phyloP scores from a whole-genome alignment of 1,284 basidiomycete genomes.

The Cystobasidium sp. region DNA sequence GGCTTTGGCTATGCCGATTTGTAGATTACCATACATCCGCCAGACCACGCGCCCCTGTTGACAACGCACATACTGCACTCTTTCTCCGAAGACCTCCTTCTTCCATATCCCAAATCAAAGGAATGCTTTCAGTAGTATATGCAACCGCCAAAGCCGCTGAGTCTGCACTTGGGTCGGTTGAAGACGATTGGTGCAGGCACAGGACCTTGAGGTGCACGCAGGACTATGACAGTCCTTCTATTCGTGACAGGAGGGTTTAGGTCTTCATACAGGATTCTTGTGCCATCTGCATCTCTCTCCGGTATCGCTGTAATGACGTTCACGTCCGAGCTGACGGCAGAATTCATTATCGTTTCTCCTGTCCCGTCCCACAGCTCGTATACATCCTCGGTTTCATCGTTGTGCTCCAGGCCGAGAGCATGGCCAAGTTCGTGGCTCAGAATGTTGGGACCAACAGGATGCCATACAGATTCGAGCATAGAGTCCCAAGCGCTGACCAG shows the following conservation, averaged over 20 bases:
- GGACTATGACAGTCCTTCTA: neutral
- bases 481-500: neutral
- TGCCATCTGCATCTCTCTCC: neutral
- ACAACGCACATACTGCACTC: too few relatives aligned
- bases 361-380: constrained; percentile 9
- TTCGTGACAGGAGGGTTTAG: neutral
- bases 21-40: too few relatives aligned
- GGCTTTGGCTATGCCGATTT: too few relatives aligned
- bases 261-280: neutral
- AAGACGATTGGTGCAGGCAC: neutral
- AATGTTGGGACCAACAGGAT: constrained; percentile 11
- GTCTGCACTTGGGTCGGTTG: constrained; percentile 9
- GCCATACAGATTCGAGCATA: constrained; percentile 5
- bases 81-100: too few relatives aligned
- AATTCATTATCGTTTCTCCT: neutral
- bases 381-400: neutral
- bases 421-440: constrained; percentile 2
- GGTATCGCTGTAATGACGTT: constrained; percentile 4
- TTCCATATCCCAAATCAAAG: too few relatives aligned
- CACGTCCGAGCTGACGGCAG: neutral
- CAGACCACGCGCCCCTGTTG: too few relatives aligned
- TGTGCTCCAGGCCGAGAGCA: constrained; percentile 2
- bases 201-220: constrained; percentile 1
- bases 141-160: neutral
- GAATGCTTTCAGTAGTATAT: neutral